A percentile compares a stretch with the other conserved stretches of the same genome.
These are phyloP conservation scores for Actinidia chinensis DNA, from an alignment of 179 eudicot genomes.

Conservation along the genomic window DNA sequence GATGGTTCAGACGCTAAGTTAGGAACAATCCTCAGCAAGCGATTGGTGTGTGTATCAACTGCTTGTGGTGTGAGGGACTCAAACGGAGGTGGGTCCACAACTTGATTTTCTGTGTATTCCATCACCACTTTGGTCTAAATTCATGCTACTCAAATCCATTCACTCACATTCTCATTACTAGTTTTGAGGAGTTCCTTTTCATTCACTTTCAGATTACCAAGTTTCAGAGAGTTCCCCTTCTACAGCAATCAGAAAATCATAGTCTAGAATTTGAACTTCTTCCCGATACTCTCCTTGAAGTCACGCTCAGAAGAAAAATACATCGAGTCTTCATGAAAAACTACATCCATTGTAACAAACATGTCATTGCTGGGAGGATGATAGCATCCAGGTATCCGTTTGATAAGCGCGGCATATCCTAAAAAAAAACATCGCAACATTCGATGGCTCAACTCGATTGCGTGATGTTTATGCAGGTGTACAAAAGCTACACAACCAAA, in stretches of 20 bases:
- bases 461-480: too few relatives aligned
- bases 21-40: background rate
- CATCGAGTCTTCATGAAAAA: too few relatives aligned
- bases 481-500: too few relatives aligned
- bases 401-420: background rate
- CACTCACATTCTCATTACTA: background rate
- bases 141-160: background rate
- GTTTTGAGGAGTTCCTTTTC: background rate
- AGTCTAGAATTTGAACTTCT: slow-evolving; percentile 3
- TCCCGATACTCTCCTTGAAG: background rate
- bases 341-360: background rate
- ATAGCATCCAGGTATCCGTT: background rate
- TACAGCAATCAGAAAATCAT: background rate
- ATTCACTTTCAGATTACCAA: background rate
- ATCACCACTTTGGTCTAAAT: background rate
- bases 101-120: background rate
- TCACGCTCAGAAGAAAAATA: background rate
- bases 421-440: too few relatives aligned
- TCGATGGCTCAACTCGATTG: too few relatives aligned
- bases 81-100: background rate
- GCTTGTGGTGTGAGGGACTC: slow-evolving; percentile 4
- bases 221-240: background rate
- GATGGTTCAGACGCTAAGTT: background rate
- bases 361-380: background rate
- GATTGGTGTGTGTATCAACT: slow-evolving; percentile 8